phyloP scores from a whole-genome alignment of 2,329 filamentous ascomycete genomes.

The Lasiodiplodia gonubiensis region DNA sequence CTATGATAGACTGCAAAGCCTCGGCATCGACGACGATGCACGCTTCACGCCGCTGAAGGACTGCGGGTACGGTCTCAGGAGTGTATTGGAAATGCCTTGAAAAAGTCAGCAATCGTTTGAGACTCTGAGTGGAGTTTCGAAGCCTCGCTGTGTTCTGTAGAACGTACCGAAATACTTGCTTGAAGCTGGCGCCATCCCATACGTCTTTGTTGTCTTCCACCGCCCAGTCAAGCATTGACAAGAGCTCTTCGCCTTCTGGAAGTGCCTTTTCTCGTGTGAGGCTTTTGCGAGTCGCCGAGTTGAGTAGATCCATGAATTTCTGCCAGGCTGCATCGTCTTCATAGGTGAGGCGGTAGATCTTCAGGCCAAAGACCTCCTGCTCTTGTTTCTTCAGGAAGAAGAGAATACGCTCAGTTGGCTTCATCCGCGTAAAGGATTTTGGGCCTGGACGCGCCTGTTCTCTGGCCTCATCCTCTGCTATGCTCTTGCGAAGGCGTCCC shows the following conservation, averaged over 20 bases:
- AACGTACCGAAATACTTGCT: background rate
- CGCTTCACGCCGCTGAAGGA: rapidly evolving
- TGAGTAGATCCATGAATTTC: background rate
- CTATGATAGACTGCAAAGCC: background rate
- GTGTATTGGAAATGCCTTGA: background rate
- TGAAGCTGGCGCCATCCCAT: background rate
- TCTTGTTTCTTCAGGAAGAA: background rate
- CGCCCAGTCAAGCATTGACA: background rate
- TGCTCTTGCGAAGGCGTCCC: background rate
- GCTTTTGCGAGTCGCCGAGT: background rate
- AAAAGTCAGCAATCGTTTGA: background rate
- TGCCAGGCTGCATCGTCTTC: background rate
- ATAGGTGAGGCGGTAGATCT: background rate
- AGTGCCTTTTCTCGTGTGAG: background rate
- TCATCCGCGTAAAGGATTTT: background rate
- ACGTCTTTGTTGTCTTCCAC: background rate
- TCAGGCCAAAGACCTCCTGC: background rate
- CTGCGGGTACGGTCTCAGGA: background rate
- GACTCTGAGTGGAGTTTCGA: no score
- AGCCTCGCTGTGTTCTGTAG: background rate
- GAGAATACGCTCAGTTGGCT: background rate
- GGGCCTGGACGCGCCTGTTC: no score
- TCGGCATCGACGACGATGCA: background rate
- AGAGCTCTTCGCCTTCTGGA: background rate
- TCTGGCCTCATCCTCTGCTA: background rate